phyloP scores from a whole-genome alignment of 768 basidiomycete genomes.

The Russula ochroleuca region DNA sequence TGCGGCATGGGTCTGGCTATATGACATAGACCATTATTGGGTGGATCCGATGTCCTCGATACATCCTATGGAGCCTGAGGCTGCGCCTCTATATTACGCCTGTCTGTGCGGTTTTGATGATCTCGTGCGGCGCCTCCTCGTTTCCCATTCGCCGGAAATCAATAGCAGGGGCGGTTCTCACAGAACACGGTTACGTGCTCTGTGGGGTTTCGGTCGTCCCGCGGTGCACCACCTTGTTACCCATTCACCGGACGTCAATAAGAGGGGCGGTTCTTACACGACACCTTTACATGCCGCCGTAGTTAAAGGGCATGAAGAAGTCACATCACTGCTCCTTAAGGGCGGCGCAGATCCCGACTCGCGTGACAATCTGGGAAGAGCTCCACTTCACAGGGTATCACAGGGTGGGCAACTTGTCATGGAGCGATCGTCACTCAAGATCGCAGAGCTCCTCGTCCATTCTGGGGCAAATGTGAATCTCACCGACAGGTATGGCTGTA shows the following conservation, averaged over 20 bases:
- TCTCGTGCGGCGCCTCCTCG: too few species aligned
- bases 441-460: not conserved
- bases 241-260: not conserved
- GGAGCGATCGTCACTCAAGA: not conserved
- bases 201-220: not conserved
- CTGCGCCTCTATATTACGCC: slow-evolving; percentile 9
- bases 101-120: slow-evolving; percentile 1
- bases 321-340: not conserved
- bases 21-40: slow-evolving; percentile 13
- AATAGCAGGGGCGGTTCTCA: too few species aligned
- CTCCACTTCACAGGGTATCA: not conserved
- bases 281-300: slow-evolving; percentile 1
- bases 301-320: not conserved
- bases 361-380: not conserved
- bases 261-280: not conserved
- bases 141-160: too few species aligned
- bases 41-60: not conserved
- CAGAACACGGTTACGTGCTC: too few species aligned
- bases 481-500: not conserved
- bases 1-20: slow-evolving; percentile 11
- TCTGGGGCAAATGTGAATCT: not conserved
- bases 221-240: not conserved
- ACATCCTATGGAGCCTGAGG: not conserved
- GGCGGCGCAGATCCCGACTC: not conserved
- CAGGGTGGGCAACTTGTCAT: not conserved